Evolutionary conservation across 352 stramenopile genomes (phyloP), one percentile per base, ranked within the genome.

Genomic region (Nothophytophthora sp.): DNA sequence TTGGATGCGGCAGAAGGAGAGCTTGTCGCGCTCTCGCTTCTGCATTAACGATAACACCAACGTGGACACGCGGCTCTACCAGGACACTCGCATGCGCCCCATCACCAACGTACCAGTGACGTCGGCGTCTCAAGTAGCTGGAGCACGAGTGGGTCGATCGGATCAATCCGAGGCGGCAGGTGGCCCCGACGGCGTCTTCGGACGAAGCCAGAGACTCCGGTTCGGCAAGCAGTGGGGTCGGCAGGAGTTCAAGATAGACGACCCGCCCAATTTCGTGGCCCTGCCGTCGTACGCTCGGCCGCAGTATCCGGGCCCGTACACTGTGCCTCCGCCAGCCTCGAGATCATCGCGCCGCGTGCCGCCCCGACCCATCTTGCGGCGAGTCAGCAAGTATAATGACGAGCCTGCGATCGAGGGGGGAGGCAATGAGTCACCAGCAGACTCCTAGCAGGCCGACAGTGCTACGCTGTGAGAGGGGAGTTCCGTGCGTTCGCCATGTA

Each of bases 1-100:
- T 48, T 90, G 75, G 74, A 81, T 92, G 62, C 63, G 67, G 13
- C 65, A 80, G 13, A 81, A 78, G 27, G 81, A 92, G 43, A 71
- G 67, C 7, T 55, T 88, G 6, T 72, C 64, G 16, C 71, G 65
- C 30, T 78, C 81, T 50, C 78, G 81, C 28, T 88, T 92, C 58
- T 86, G 63, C 23, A 74, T 83, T 36, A 60, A 67, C 10, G 77
- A 76, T 42, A 73, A 80, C 42, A 63, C 63, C 9, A 70, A 67
- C 18, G 70, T 70, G 12, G 76, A 90, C 43, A 66, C 55, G 28
- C 63, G 69, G 5, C 67, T 86, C 41, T 88, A 84, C 40, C 58
- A 52, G 15, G 63, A 68, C 25, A 60, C 54, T 9, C 56, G 50
- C 48, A 44, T 38, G 33, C 53, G 47, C 19, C 58, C 58, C 36